Evolutionary conservation across 371 early-diverging fungal species (phyloP).

Genomic region (Mycotypha africana): DNA sequence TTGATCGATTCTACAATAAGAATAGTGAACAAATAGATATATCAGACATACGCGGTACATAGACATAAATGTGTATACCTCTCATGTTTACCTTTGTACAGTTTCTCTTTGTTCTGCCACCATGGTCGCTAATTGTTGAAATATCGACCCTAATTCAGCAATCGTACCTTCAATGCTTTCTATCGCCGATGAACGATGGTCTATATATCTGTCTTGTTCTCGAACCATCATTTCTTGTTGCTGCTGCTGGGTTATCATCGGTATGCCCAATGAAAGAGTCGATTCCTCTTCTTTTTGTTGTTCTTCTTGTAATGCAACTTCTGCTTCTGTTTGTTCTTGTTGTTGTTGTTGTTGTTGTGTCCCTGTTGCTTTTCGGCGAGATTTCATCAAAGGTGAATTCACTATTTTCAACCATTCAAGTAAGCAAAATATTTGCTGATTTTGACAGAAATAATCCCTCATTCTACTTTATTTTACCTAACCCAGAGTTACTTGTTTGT

Average conservation of each 20-base stretch:
- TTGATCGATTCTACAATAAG: slow-evolving; percentile 89
- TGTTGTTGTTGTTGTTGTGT: slow-evolving; percentile 12
- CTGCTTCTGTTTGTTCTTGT: slow-evolving; percentile 4
- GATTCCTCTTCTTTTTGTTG: slow-evolving; percentile 29
- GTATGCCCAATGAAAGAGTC: slow-evolving; percentile 42
- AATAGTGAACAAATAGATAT: too few relatives aligned
- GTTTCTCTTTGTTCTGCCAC: slow-evolving; percentile 94
- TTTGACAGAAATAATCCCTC: too few relatives aligned
- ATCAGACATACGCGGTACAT: too few relatives aligned
- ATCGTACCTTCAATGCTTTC: slow-evolving; percentile 95
- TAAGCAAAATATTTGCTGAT: too few relatives aligned
- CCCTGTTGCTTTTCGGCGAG: slow-evolving; percentile 30
- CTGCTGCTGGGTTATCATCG: slow-evolving; percentile 46
- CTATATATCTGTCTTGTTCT: slow-evolving; percentile 65
- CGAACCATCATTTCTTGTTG: slow-evolving; percentile 57
- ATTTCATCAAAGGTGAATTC: slow-evolving; percentile 57
- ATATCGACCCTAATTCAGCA: slow-evolving; percentile 94
- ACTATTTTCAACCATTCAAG: slow-evolving; percentile 13
- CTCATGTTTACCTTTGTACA: slow-evolving; percentile 64
- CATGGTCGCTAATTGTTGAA: slow-evolving; percentile 90
- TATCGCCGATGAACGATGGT: slow-evolving; percentile 84
- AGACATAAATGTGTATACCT: background rate
- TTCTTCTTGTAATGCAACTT: slow-evolving; percentile 19
- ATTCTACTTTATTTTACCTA: slow-evolving; percentile 32
- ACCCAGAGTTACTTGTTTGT: slow-evolving; percentile 19